Evolutionary conservation across 2,329 filamentous ascomycete species (phyloP), one percentile per base, ranked within the genome.

Genomic region (Zymoseptoria tritici): DNA sequence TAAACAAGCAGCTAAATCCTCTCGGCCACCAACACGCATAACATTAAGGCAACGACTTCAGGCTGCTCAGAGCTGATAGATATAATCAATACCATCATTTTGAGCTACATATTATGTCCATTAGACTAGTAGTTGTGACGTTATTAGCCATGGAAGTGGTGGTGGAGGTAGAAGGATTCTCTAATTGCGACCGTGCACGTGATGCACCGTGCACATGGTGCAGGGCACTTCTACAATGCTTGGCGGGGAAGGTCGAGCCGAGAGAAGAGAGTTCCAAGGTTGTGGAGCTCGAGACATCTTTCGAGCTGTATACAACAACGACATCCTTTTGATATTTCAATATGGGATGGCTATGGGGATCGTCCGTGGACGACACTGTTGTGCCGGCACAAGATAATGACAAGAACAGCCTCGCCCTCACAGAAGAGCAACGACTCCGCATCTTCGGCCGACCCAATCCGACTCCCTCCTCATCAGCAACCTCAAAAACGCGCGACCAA

Each of bases 401-500:
- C 31, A 50, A 46, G 49, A 21, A 51, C 9, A 49, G 49, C 57
- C 60, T 68, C 58, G 66, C 61, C 19, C 62, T 71, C 26, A 67
- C 66, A 26, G 66, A 69, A 54, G 66, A 68, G 52, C 70, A 71
- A 60, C 67, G 64, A 26, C 56, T 62, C 21, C 70, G 68, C 59
- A 70, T 71, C 62, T 71, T 72, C 59, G 67, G 67, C 42, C 64
- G 60, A 9, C 61, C 64, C 51, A 59, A 58, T 55, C 61, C 65
- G 54, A 26, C 57, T 56, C 57, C 62, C 29, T 56, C 64, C 13
- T 50, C 52, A 62, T 50, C 62, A 55, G 57, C 56, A 9, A 55
- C 70, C 64, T 52, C 65, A 58, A 66, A 74, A 66, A 74, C 66
- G 71, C 75, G 61, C 73, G 77, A 66, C 73, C 49, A 81, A 67